These are phyloP conservation scores for Cutaneotrichosporon mucoides DNA, from an alignment of 1,284 basidiomycete species.

Conservation along the genomic window DNA sequence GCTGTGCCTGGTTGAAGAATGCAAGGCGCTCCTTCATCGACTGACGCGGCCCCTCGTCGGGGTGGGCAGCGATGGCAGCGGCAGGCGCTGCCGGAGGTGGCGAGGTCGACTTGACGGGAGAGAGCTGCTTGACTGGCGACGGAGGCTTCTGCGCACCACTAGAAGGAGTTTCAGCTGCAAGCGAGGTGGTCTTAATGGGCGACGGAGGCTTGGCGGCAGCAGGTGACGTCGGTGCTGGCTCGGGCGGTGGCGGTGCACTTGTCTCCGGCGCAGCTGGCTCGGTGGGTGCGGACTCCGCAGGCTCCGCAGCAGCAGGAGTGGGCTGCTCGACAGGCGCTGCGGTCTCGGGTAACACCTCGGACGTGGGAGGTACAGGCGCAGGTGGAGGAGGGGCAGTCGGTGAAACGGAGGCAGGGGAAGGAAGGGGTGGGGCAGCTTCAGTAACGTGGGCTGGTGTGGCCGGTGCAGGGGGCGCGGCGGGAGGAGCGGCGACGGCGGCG, in stretches of 20 bases:
- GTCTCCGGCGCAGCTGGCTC: background rate
- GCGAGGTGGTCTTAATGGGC: background rate
- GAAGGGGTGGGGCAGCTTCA: no score
- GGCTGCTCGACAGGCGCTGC: background rate
- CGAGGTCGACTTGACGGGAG: background rate
- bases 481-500: background rate
- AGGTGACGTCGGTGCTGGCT: background rate
- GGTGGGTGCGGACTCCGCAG: background rate
- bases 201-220: background rate
- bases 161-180: background rate
- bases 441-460: no score
- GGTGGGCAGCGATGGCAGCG: conserved; percentile 6
- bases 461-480: background rate
- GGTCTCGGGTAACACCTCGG: background rate
- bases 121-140: background rate
- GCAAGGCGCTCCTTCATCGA: conserved; percentile 50
- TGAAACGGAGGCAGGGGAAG: background rate
- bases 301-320: background rate
- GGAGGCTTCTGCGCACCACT: background rate
- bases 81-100: background rate
- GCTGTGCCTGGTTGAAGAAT: conserved; percentile 45
- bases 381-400: background rate
- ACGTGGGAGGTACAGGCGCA: background rate
- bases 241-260: background rate
- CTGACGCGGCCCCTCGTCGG: conserved; percentile 25